Evolutionary conservation across 495 filamentous ascomycete genomes (phyloP).

Genomic region (Penicillium egyptiacum): DNA sequence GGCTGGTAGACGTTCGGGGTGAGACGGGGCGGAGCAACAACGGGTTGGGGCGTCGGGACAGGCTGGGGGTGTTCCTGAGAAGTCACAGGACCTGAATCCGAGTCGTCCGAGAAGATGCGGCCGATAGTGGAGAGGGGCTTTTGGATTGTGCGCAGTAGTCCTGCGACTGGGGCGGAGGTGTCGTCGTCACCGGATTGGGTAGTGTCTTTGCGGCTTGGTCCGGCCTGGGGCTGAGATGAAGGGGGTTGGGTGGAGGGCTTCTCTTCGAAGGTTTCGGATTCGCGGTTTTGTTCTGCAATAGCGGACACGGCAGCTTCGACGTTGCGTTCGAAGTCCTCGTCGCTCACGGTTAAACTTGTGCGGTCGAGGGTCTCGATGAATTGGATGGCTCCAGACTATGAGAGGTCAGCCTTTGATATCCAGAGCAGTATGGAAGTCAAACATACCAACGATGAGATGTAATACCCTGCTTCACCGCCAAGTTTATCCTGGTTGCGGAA

Average conservation of each 20-base stretch:
- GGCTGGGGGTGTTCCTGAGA: constrained; percentile 47
- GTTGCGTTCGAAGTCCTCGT: constrained; percentile 92
- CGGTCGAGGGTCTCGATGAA: constrained; percentile 97
- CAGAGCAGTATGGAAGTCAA: background rate
- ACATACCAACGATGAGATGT: constrained; percentile 86
- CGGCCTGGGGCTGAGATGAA: constrained; percentile 45
- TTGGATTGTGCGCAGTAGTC: constrained; percentile 88
- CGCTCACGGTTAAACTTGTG: constrained; percentile 87
- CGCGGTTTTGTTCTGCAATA: constrained; percentile 83
- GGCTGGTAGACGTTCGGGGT: constrained; percentile 58
- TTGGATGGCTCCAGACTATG: constrained; percentile 87
- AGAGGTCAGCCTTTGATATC: background rate
- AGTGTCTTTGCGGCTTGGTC: constrained; percentile 40
- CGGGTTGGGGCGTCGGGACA: constrained; percentile 58
- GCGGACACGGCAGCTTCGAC: constrained; percentile 96
- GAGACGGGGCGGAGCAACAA: constrained; percentile 53
- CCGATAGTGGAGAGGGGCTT: constrained; percentile 90
- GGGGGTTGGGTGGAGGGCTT: constrained; percentile 34
- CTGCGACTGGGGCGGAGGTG: constrained; percentile 71
- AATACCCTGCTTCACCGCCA: constrained; percentile 94
- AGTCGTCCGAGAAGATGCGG: constrained; percentile 92
- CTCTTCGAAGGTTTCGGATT: constrained; percentile 58
- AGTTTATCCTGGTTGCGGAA: constrained; percentile 98
- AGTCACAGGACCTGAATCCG: constrained; percentile 20
- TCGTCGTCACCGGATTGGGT: constrained; percentile 59